Base-by-base conservation (phyloP, 371 early-diverging fungal species). In the Rhizomucor miehei region DNA sequence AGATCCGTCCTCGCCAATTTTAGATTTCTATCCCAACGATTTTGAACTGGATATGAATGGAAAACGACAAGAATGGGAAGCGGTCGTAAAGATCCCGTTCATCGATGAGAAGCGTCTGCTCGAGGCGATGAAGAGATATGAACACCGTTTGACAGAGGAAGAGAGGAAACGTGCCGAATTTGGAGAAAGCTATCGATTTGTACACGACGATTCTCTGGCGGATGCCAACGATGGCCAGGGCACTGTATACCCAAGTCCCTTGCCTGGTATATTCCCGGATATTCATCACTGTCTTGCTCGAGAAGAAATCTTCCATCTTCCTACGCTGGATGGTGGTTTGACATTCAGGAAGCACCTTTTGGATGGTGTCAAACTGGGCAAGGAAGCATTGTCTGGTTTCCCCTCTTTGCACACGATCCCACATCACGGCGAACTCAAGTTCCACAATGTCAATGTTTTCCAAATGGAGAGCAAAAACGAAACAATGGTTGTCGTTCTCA, bases 1-100 rank as follows among this genome's bases (percentile, higher is more conserved):
- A 1, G 87, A 94, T 52, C 72, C 82, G 14, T 63, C 83, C 11
- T 92, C 93, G 12, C 89, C 90, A 1, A 95, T 98, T 52, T 84
- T 84, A 55, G 96, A 99, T 54, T 90, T 95, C 66, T 99, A 95
- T 75, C 99, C 99, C 23, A 70, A 64, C 14, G 81, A 89, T 38
- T 95, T 99, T 68, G 83, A 88, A 1, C 75, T 91, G 43, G 99
- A 99, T 66, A 79, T 95, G 87, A 99, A 99, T 70, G 99, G 99
- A 51, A 99, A 99, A 75, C 92, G 94, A 68, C 89, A 91, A 69
- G 85, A 91, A 3, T 99, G 99, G 99, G 98, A 99, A 72, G 97
- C 94, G 6, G 89, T 98, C 24, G 95, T 94, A 14, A 80, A 90
- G 55, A 88, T 98, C 49, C 93, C 97, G 6, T 98, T 97, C 61